Base-by-base conservation (phyloP, 1,139 yeast species). In the Blastobotrys apis region DNA sequence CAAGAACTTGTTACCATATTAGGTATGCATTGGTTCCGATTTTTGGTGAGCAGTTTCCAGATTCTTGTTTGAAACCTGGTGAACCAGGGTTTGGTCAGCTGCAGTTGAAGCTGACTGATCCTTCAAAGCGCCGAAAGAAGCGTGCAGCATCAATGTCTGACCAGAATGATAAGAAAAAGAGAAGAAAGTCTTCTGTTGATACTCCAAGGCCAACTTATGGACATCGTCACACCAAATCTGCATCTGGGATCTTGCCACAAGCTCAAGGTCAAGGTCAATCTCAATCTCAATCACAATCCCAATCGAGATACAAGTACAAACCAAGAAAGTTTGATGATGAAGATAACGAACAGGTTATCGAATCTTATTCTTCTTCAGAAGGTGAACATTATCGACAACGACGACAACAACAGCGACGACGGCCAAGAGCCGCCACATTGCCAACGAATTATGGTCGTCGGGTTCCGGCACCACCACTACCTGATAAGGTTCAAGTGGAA, bases 11-110 rank as follows among this genome's bases (percentile, higher is more conserved):
- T 64, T 87, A 76, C 63, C 77, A 81, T 51, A 84, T 90, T 39
- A 71, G 97, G 48, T 83, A 71, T 63, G 78, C 85, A 33, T 68
- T 88, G 53, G 75, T 87, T 34, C 96, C 97, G 1, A 58, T 88
- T 10, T 88, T 88, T 66, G 97, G 97, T 2, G 66, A 67, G 3
- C 73, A 69, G 34, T 90, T 88, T 61, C 90, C 94, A 0, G 73
- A 71, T 29, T 72, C 74, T 47, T 90, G 97, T 60, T 69, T 84
- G 46, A 68, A 64, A 48, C 94, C 94, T 0, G 66, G 66, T 44
- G 82, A 80, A 52, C 67, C 68, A 5, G 88, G 87, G 3, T 85
- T 79, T 65, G 94, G 94, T 30, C 57, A 54, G 40, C 43, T 56
- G 37, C 59, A 56, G 37, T 41, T 56, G 44, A 47, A 46, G 22